Conservation (phyloP, 2,329 filamentous ascomycete genomes). For the Rhytidhysteron rufulum region DNA sequence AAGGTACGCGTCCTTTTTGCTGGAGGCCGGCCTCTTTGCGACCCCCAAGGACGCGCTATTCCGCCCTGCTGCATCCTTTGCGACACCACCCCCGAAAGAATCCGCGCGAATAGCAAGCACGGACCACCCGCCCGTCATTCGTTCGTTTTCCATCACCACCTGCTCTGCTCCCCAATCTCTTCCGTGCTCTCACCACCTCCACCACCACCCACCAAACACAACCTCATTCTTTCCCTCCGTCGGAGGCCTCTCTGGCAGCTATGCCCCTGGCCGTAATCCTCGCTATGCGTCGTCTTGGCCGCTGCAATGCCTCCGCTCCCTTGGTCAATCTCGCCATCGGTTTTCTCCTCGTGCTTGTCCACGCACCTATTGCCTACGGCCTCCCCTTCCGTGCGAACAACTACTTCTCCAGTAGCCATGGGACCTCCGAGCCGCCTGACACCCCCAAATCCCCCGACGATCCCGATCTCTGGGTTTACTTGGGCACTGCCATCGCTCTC, state of each 20-base stretch:
- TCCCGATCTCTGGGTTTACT: constrained; percentile 73
- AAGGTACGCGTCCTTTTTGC: too few relatives aligned
- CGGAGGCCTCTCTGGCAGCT: constrained; percentile 4
- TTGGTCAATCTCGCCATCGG: constrained; percentile 23
- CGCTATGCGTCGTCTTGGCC: constrained; percentile 13
- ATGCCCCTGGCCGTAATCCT: constrained; percentile 28
- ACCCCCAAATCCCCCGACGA: constrained; percentile 45
- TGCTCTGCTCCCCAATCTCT: too few relatives aligned
- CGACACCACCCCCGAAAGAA: too few relatives aligned
- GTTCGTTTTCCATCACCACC: too few relatives aligned
- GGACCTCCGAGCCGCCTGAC: constrained; percentile 25
- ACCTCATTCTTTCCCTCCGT: neutral
- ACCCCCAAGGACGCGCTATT: too few relatives aligned
- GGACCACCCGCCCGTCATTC: too few relatives aligned
- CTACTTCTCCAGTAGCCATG: constrained; percentile 12
- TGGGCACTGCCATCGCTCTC: constrained; percentile 71
- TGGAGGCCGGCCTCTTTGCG: too few relatives aligned
- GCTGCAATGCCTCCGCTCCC: constrained; percentile 26
- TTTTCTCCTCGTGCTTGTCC: constrained; percentile 25
- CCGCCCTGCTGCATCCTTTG: too few relatives aligned
- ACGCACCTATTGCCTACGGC: constrained; percentile 29
- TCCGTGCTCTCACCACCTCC: neutral
- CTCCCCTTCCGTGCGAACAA: constrained; percentile 29
- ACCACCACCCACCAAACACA: neutral
- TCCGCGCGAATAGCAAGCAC: too few relatives aligned